Evolutionary conservation across 805 yeast species (phyloP), one percentile per base, ranked within the genome.

Genomic region (Yarrowia osloensis): DNA sequence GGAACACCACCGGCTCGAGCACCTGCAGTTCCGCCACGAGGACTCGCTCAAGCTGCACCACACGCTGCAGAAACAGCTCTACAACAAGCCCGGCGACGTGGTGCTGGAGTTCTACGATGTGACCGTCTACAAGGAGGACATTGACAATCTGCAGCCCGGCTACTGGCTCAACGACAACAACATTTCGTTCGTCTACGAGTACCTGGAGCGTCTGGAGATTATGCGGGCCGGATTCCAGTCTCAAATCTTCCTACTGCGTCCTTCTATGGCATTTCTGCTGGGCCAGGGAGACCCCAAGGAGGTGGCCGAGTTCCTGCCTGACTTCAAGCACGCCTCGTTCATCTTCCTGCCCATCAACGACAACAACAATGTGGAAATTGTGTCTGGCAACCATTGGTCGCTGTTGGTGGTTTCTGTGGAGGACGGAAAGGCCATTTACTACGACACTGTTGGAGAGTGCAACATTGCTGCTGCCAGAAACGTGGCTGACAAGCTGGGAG

Each of bases 361-460:
- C 73, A 86, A 84, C 68, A 88, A 82, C 54, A 88, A 86, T 66
- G 78, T 85, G 35, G 88, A 82, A 55, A 84, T 82, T 2, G 89
- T 85, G 69, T 86, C 87, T 19, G 95, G 94, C 1, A 86, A 86
- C 54, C 95, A 90, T 76, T 89, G 96, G 95, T 86, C 90, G 0
- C 76, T 90, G 17, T 80, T 87, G 15, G 81, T 89, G 17, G 78
- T 86, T 7, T 81, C 82, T 37, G 69, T 82, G 9, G 75, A 81
- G 15, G 88, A 84, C 46, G 76, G 78, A 19, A 79, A 76, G 35
- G 82, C 87, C 2, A 80, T 79, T 24, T 77, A 88, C 12, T 88
- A 86, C 73, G 95, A 90, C 72, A 85, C 90, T 54, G 76, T 85
- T 85, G 75, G 74, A 11, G 75, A 76, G 8, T 81, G 80, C 31